Percentiles rank a stretch among this genome's conserved stretches.
phyloP scores from a whole-genome alignment of 1,284 basidiomycete species.

The Naganishia cerealis region DNA sequence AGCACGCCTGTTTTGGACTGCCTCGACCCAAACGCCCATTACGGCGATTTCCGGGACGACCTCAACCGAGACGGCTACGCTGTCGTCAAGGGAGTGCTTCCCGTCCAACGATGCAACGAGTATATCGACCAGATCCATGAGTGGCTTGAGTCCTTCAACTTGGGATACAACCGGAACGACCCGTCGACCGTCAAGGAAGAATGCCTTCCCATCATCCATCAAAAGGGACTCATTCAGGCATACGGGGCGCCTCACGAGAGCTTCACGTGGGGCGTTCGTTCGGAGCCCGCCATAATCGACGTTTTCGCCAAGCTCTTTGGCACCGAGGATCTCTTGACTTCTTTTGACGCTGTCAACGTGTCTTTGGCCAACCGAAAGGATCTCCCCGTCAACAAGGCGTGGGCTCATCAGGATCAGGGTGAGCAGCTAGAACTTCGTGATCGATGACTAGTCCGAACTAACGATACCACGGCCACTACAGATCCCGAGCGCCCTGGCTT shows the following conservation, averaged over 20 bases:
- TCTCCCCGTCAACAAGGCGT: slow-evolving; percentile 23
- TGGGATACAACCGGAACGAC: slow-evolving; percentile 47
- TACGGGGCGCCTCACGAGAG: slow-evolving; percentile 34
- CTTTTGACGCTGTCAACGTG: slow-evolving; percentile 29
- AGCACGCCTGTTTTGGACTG: slow-evolving; percentile 21
- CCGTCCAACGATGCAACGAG: slow-evolving; percentile 39
- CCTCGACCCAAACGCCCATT: slow-evolving; percentile 28
- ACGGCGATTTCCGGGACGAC: slow-evolving; percentile 44
- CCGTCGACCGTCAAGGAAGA: slow-evolving; percentile 40
- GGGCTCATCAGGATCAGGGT: slow-evolving; percentile 34
- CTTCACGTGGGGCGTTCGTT: slow-evolving; percentile 25
- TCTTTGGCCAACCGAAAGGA: slow-evolving; percentile 28
- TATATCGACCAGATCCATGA: slow-evolving; percentile 40
- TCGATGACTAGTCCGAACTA: not conserved
- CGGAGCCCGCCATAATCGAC: slow-evolving; percentile 21
- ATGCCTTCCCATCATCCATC: slow-evolving; percentile 40
- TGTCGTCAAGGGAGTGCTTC: slow-evolving; percentile 44
- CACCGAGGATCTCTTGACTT: slow-evolving; percentile 26
- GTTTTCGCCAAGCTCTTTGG: slow-evolving; percentile 33
- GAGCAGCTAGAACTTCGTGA: not conserved
- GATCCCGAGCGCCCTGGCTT: slow-evolving; percentile 26
- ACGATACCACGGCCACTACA: not conserved
- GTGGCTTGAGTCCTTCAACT: slow-evolving; percentile 45
- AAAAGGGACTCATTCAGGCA: slow-evolving; percentile 35
- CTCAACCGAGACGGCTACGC: slow-evolving; percentile 42